These are phyloP conservation scores for Phytophthora melonis DNA, from an alignment of 352 stramenopile genomes.

Conservation along the genomic window DNA sequence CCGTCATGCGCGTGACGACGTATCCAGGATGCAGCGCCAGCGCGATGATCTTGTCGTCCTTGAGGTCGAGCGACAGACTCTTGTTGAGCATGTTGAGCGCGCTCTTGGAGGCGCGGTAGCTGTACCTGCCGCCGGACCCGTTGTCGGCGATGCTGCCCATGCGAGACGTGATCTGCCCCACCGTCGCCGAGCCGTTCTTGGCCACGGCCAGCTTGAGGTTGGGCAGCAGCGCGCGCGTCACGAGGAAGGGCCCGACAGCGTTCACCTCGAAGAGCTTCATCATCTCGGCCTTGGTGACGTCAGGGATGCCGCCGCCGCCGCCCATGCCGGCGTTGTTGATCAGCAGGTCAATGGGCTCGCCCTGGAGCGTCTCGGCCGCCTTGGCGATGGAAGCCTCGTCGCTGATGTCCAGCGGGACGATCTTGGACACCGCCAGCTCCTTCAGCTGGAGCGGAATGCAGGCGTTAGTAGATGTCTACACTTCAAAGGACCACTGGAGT, in stretches of 20 bases:
- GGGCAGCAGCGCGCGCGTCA: constrained; percentile 57
- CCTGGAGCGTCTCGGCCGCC: constrained; percentile 48
- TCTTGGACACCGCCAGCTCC: constrained; percentile 34
- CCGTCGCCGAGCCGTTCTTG: constrained; percentile 42
- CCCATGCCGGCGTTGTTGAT: constrained; percentile 77
- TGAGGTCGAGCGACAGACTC: constrained; percentile 58
- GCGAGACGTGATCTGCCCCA: constrained; percentile 56
- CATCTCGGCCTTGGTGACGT: constrained; percentile 56
- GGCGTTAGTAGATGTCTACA: background rate
- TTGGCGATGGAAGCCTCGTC: constrained; percentile 48
- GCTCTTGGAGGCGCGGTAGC: constrained; percentile 77
- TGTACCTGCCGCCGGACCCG: constrained; percentile 46
- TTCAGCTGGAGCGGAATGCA: constrained; percentile 31
- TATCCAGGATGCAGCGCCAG: constrained; percentile 64
- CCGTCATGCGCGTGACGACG: constrained; percentile 64
- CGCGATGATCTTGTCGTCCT: constrained; percentile 52
- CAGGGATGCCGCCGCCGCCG: constrained; percentile 39
- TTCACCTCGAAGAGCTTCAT: constrained; percentile 75
- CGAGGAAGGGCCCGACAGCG: constrained; percentile 60
- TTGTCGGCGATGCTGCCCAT: constrained; percentile 62
- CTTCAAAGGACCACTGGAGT: background rate
- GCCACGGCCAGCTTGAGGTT: constrained; percentile 54
- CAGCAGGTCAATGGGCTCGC: constrained; percentile 61
- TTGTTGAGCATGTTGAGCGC: constrained; percentile 79
- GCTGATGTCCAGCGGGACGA: constrained; percentile 42